Base-by-base conservation (phyloP, 169 alveolate species). In the Cryptosporidium canis region DNA sequence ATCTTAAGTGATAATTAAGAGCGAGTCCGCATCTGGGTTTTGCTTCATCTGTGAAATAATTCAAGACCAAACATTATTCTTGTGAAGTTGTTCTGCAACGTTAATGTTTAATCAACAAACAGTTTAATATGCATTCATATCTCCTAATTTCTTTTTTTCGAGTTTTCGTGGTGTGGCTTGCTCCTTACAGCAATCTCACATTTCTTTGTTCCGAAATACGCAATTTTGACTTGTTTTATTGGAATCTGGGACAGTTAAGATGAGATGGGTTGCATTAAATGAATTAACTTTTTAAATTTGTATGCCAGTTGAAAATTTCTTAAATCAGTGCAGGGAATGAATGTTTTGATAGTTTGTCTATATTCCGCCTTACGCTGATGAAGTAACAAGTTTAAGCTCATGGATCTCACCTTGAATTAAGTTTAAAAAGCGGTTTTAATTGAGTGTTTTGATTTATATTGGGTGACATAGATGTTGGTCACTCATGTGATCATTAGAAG, bases 61-160 rank as follows among this genome's bases (percentile, higher is more conserved):
- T 51, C 63, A 4, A 51, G 24, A 51, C 24, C 24, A 33, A 35
- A n/a, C 27, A n/a, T 58, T 31, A 18, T 61, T 31, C 27, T 24
- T 61, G 41, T 18, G 27, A 5, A 31, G 8, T 14, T 61, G 68
- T 61, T 61, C 31, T 21, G 41, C 31, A 44, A 14, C 31, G 33
- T 39, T 61, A 61, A 58, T 61, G 68, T 61, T 61, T 61, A 35
- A 61, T n/a, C n/a, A 61, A 61, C 68, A 29, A 61, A 61, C 31
- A 18, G 63, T 51, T 51, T 51, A 21, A 51, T 51, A 18, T 51
- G 7, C 63, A 51, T 51, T n/a, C 35, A 21, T 3, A 21, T 51
- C 7, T 51, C 3, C 24, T 51, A 18, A 11, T 51, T 51, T 18
- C 33, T 51, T 14, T 8, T 7, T 2, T 18, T 14, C 18, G 63